Conservation (phyloP, 352 stramenopile species). For the Blastocystis hominis region DNA sequence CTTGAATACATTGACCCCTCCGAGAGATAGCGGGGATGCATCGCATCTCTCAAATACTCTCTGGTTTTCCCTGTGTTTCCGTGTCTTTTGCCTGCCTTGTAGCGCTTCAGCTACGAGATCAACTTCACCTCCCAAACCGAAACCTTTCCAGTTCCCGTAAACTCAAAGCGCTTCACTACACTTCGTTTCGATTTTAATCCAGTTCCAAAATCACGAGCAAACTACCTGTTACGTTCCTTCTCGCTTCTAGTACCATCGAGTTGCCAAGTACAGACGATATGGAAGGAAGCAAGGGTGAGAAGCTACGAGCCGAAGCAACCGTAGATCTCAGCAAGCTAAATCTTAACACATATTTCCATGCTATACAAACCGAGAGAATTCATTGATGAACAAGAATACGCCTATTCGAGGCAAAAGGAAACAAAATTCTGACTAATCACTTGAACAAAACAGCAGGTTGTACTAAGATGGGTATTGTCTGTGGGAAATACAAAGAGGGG, state of each 20-base stretch:
- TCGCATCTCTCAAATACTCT: neutral
- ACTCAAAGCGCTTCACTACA: neutral
- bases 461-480: no score
- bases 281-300: neutral
- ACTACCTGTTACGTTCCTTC: neutral
- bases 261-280: neutral
- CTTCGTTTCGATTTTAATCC: slow-evolving; percentile 11
- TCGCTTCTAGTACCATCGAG: neutral
- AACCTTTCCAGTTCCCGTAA: slow-evolving; percentile 29
- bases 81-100: neutral
- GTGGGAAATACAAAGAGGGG: no score
- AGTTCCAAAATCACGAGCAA: neutral
- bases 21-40: neutral
- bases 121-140: neutral
- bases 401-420: no score
- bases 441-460: no score
- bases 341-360: neutral
- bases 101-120: neutral
- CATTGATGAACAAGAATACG: no score
- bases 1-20: neutral
- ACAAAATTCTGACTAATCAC: no score
- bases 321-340: neutral
- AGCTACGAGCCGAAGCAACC: neutral
- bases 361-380: slow-evolving; percentile 8
- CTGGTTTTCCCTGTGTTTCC: slow-evolving; percentile 23